A percentile compares a stretch with the other conserved stretches of the same genome.
Conservation (phyloP, 2,329 filamentous ascomycete genomes). For the Onygena corvina region DNA sequence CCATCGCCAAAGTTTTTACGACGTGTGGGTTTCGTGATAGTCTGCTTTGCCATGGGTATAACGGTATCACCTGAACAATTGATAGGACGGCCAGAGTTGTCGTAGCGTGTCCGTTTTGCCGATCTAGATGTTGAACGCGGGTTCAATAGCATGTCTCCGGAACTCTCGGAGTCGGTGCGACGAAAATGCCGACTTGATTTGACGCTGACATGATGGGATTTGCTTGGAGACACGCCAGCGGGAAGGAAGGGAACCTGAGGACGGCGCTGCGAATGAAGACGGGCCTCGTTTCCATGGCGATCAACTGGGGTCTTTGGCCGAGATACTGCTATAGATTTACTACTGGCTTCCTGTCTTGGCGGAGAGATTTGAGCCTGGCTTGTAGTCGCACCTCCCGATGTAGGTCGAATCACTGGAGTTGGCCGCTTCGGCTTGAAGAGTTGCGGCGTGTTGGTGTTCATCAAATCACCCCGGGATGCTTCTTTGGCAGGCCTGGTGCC, state of each 20-base stretch:
- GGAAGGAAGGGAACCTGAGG: constrained; percentile 64
- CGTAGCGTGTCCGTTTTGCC: constrained; percentile 34
- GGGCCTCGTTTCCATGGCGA: constrained; percentile 33
- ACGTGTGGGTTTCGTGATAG: constrained; percentile 60
- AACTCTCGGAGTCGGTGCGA: constrained; percentile 70
- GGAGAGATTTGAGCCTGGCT: constrained; percentile 28
- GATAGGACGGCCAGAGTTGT: constrained; percentile 37
- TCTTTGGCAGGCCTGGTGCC: constrained; percentile 32
- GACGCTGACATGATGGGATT: constrained; percentile 65
- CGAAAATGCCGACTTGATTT: constrained; percentile 61
- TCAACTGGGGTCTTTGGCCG: constrained; percentile 64
- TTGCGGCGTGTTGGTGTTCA: constrained; percentile 43
- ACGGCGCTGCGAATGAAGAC: constrained; percentile 40
- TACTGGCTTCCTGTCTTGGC: constrained; percentile 28
- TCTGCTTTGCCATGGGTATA: constrained; percentile 50
- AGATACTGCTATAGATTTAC: constrained; percentile 22
- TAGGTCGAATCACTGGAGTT: constrained; percentile 43
- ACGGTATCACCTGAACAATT: constrained; percentile 38
- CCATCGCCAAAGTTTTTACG: constrained; percentile 77
- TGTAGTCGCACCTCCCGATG: constrained; percentile 19
- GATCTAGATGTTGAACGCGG: constrained; percentile 32
- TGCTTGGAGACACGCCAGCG: constrained; percentile 57
- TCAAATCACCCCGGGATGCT: constrained; percentile 34
- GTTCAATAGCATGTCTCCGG: constrained; percentile 37
- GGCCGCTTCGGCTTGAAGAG: constrained; percentile 50